Evolutionary conservation across 139 green algal species (phyloP).

Genomic region (Pleodorina starrii): DNA sequence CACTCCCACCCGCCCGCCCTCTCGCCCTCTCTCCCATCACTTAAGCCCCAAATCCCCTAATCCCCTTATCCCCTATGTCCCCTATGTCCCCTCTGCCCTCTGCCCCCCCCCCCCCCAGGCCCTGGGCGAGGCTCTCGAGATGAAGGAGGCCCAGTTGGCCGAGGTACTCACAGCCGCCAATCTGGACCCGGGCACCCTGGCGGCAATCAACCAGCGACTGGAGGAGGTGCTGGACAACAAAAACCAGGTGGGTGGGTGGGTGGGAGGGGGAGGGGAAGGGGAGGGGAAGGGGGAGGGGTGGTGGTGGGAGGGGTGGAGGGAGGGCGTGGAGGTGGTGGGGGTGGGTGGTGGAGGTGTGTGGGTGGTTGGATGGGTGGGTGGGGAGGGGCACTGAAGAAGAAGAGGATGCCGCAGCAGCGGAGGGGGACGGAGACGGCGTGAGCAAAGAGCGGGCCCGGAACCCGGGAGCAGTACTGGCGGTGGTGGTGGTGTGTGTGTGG

Average conservation of each 20-base stretch:
- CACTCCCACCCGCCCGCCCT: background rate
- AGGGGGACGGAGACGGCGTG: too few relatives aligned
- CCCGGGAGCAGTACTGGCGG: too few relatives aligned
- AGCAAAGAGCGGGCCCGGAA: too few relatives aligned
- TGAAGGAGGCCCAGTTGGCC: slow-evolving; percentile 85
- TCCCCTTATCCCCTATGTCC: background rate
- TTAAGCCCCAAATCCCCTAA: background rate
- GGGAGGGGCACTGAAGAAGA: too few relatives aligned
- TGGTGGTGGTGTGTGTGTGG: too few relatives aligned
- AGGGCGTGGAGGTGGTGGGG: too few relatives aligned
- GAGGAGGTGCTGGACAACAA: slow-evolving; percentile 91
- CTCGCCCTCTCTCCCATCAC: background rate
- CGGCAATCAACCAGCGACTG: slow-evolving; percentile 76
- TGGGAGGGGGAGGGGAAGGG: background rate
- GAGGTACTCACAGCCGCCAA: slow-evolving; percentile 89
- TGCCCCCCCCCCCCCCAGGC: slow-evolving; percentile 41
- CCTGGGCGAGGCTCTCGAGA: slow-evolving; percentile 73
- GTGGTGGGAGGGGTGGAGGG: too few relatives aligned
- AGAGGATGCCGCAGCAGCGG: too few relatives aligned
- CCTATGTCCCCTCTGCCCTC: background rate
- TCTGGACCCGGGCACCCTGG: slow-evolving; percentile 81
- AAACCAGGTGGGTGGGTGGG: slow-evolving; percentile 62
- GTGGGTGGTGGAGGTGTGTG: too few relatives aligned
- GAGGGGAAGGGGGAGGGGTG: too few relatives aligned
- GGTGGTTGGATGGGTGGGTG: too few relatives aligned